Percentiles rank a stretch among this genome's conserved stretches.
phyloP scores from a whole-genome alignment of 2,329 filamentous ascomycete genomes.

The Cryphonectria japonica region DNA sequence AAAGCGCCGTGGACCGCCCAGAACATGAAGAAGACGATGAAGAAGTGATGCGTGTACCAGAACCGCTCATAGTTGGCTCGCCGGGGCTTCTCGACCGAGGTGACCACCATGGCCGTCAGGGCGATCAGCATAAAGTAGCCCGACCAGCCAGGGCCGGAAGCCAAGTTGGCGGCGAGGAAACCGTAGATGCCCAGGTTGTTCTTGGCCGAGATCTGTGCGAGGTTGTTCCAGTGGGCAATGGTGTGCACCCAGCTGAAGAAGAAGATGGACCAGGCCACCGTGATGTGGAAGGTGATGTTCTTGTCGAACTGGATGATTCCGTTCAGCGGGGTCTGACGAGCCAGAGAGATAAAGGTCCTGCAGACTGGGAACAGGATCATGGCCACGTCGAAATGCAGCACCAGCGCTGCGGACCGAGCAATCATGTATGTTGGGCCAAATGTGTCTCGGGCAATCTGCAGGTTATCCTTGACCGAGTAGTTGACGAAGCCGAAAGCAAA shows the following conservation, averaged over 20 bases:
- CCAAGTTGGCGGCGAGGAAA: slow-evolving; percentile 76
- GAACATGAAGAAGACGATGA: slow-evolving; percentile 86
- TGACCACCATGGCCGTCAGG: slow-evolving; percentile 77
- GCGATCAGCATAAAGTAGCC: slow-evolving; percentile 83
- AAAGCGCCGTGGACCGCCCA: slow-evolving; percentile 89
- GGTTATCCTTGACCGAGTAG: slow-evolving; percentile 77
- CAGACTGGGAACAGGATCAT: slow-evolving; percentile 82
- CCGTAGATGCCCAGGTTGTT: slow-evolving; percentile 79
- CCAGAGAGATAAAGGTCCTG: slow-evolving; percentile 80
- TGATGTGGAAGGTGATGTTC: slow-evolving; percentile 88
- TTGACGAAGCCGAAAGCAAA: slow-evolving; percentile 82
- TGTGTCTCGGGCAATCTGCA: slow-evolving; percentile 65
- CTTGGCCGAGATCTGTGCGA: slow-evolving; percentile 74
- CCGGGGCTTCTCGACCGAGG: slow-evolving; percentile 76
- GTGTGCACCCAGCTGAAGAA: slow-evolving; percentile 89
- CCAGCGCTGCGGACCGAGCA: slow-evolving; percentile 74
- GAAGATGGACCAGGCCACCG: slow-evolving; percentile 83
- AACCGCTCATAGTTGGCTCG: slow-evolving; percentile 86
- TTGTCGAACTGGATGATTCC: slow-evolving; percentile 88
- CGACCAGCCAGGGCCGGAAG: slow-evolving; percentile 81
- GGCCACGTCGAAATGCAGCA: slow-evolving; percentile 80
- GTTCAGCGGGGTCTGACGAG: slow-evolving; percentile 79
- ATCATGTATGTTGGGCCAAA: slow-evolving; percentile 80
- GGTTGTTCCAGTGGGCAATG: slow-evolving; percentile 86
- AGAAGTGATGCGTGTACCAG: slow-evolving; percentile 90